Evolutionary conservation across 1,284 basidiomycete species (phyloP), one percentile per base, ranked within the genome.

Genomic region (Fomitiporia mediterranea): DNA sequence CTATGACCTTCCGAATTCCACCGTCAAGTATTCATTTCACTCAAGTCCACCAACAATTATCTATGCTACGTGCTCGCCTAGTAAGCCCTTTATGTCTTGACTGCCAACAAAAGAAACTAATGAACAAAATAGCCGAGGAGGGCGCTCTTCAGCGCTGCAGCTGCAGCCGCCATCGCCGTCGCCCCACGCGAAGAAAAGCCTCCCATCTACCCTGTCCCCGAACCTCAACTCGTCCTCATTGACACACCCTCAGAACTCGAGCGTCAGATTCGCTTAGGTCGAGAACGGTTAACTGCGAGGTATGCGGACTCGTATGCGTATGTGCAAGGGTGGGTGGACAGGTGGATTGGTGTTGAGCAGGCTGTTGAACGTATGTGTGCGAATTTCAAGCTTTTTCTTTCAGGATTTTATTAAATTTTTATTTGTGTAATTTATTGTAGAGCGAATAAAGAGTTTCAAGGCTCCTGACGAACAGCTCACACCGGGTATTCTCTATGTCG

Each of bases 401-500:
- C 30, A 50, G 19, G 37, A 37, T 3, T 5, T 15, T 21, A 23
- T 58, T 34, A 25, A n/a, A n/a, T n/a, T n/a, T n/a, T n/a, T n/a
- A n/a, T n/a, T n/a, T n/a, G n/a, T n/a, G n/a, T n/a, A 1, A 7
- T 3, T 38, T 19, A 15, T 53, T 44, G 30, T 61, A 94, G 92
- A 76, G 59, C 84, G 91, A 59, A 76, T 96, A 44, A 94, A 94
- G 70, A 80, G 86, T 4, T 80, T 97, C 64, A 73, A 91, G 23
- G 83, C 90, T 1, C 79, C 83, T 0, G 77, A 87, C 51, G 94
- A 98, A 72, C 76, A 84, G 0, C 79, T 97, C 37, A 94, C 86
- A 4, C 94, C 94, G 1, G 91, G 89, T 17, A 67, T 89, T 9
- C 84, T 95, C 58, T 95, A 94, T 73, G 86, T 93, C 55, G 91